These are phyloP conservation scores for Aspergillus terreus DNA, from an alignment of 2,329 filamentous ascomycete species.

Conservation along the genomic window DNA sequence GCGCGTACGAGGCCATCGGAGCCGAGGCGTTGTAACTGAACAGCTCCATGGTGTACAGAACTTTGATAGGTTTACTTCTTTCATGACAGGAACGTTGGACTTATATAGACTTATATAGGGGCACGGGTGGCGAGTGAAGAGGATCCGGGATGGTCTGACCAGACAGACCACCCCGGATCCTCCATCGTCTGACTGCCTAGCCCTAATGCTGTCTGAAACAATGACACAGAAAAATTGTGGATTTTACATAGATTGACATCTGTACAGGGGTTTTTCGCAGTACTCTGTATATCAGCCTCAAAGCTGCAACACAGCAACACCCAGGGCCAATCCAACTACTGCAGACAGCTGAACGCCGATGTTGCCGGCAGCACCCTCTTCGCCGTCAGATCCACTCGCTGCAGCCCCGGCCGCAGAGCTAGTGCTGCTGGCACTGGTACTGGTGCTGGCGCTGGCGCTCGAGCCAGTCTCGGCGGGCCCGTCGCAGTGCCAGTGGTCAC, in stretches of 20 bases:
- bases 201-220: background rate
- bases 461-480: constrained; percentile 12
- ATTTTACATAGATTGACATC: background rate
- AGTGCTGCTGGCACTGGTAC: background rate
- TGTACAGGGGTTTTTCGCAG: too few species aligned
- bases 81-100: background rate
- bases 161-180: constrained; percentile 20
- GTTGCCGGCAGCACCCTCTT: constrained; percentile 9
- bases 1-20: constrained; percentile 56
- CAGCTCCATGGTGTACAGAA: constrained; percentile 11
- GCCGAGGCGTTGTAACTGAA: constrained; percentile 13
- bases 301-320: constrained; percentile 8
- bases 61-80: background rate
- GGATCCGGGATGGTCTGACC: constrained; percentile 19
- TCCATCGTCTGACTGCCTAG: constrained; percentile 9
- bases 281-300: background rate
- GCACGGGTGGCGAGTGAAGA: background rate
- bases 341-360: constrained; percentile 5
- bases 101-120: constrained; percentile 2
- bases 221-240: background rate
- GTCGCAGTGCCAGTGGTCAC: constrained; percentile 19
- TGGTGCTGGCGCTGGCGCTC: background rate
- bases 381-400: constrained; percentile 1
- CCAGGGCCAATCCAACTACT: constrained; percentile 12
- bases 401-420: constrained; percentile 7